phyloP scores from a whole-genome alignment of 129 eudicot genomes.

The Ambrosia artemisiifolia region DNA sequence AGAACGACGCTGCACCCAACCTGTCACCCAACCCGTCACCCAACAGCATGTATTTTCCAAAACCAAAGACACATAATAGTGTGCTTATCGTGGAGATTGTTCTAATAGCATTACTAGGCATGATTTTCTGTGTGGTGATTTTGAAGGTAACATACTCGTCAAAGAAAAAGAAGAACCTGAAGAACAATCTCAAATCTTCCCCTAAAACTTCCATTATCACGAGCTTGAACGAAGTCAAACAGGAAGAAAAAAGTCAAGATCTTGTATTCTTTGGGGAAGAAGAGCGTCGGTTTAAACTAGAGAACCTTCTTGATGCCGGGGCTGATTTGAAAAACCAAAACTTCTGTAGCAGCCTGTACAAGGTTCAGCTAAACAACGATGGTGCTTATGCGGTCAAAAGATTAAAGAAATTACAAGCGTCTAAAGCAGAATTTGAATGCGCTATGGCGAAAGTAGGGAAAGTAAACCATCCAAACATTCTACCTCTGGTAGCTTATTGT shows the following conservation, averaged over 20 bases:
- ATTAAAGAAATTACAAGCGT: conserved; percentile 45
- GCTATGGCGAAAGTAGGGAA: conserved; percentile 52
- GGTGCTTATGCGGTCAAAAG: conserved; percentile 57
- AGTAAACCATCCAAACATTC: conserved; percentile 53
- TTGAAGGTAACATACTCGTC: conserved; percentile 10
- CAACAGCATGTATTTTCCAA: background rate
- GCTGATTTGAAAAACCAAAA: conserved; percentile 53
- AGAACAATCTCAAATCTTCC: conserved; percentile 16
- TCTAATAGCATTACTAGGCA: conserved; percentile 30
- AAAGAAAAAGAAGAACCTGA: conserved; percentile 21
- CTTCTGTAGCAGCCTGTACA: conserved; percentile 67
- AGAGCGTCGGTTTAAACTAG: conserved; percentile 46
- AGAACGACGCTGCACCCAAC: conserved; percentile 9
- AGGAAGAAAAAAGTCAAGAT: conserved; percentile 32
- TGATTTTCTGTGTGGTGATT: conserved; percentile 22
- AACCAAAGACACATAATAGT: background rate
- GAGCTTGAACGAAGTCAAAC: conserved; percentile 23
- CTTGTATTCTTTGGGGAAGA: conserved; percentile 60
- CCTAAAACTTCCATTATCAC: conserved; percentile 17
- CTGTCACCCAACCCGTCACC: conserved; percentile 26
- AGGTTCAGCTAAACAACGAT: conserved; percentile 45
- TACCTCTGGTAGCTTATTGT: conserved; percentile 55
- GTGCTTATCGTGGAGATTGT: conserved; percentile 22
- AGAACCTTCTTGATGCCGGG: conserved; percentile 60
- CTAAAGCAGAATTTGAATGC: conserved; percentile 39